Percentiles rank a stretch among this genome's conserved stretches.
phyloP scores from a whole-genome alignment of 352 stramenopile genomes.

The Phytophthora tentaculata region DNA sequence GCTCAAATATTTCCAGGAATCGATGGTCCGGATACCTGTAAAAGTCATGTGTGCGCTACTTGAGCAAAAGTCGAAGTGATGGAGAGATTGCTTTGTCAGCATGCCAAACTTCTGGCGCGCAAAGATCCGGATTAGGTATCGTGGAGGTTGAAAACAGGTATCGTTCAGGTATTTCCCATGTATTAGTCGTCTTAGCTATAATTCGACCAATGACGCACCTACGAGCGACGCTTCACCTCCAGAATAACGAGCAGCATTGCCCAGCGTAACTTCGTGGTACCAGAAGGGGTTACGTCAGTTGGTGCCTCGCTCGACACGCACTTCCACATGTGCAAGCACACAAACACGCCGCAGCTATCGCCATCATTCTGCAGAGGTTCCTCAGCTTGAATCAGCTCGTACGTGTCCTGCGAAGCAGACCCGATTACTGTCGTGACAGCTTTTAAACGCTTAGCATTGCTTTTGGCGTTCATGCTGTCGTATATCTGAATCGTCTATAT shows the following conservation, averaged over 20 bases:
- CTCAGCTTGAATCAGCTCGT: neutral
- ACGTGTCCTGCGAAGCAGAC: conserved; percentile 5
- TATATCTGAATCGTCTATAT: conserved; percentile 2
- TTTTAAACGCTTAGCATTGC: conserved; percentile 1
- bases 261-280: conserved; percentile 12
- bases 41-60: neutral
- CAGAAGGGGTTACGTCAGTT: conserved; percentile 9
- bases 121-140: neutral
- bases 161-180: conserved; percentile 6
- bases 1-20: neutral
- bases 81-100: neutral
- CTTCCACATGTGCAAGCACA: conserved; percentile 7
- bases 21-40: neutral
- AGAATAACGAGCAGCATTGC: conserved; percentile 7
- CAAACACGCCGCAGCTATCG: conserved; percentile 14
- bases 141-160: neutral
- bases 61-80: neutral
- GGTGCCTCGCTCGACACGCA: conserved; percentile 9
- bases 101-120: neutral
- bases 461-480: conserved; percentile 6
- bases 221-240: conserved; percentile 8
- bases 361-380: conserved; percentile 4
- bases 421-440: conserved; percentile 1
- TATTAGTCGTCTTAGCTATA: conserved; percentile 3
- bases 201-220: neutral